Percentiles rank a stretch among this genome's conserved stretches.
These are phyloP conservation scores for Citeromyces matritensis DNA, from an alignment of 805 yeast species.

Conservation along the genomic window DNA sequence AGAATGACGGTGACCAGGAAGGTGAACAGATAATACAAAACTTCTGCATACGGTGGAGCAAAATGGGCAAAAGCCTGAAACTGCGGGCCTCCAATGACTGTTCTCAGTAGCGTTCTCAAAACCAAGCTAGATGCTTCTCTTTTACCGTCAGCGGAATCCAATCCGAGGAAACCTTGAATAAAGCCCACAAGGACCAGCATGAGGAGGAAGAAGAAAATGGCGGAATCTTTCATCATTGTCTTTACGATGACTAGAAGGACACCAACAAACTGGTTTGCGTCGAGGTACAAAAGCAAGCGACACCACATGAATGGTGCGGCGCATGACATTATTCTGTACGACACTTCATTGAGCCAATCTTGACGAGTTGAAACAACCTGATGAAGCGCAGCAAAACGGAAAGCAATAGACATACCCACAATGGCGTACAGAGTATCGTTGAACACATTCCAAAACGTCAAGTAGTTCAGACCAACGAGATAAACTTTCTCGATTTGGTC, in stretches of 20 bases:
- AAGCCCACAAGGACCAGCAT: slow-evolving; percentile 64
- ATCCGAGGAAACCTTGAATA: slow-evolving; percentile 74
- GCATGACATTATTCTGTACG: slow-evolving; percentile 60
- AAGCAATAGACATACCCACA: slow-evolving; percentile 32
- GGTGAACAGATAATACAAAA: slow-evolving; percentile 63
- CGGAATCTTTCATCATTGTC: slow-evolving; percentile 76
- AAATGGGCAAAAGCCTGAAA: slow-evolving; percentile 55
- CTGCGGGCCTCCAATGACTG: slow-evolving; percentile 63
- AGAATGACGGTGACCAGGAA: slow-evolving; percentile 63
- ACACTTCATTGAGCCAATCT: slow-evolving; percentile 12
- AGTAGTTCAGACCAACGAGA: slow-evolving; percentile 58
- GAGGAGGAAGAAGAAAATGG: slow-evolving; percentile 67
- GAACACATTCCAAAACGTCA: slow-evolving; percentile 70
- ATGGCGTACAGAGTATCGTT: slow-evolving; percentile 56
- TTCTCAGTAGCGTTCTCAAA: slow-evolving; percentile 47
- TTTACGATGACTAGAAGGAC: slow-evolving; percentile 78
- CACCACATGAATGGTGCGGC: slow-evolving; percentile 86
- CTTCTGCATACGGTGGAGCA: slow-evolving; percentile 77
- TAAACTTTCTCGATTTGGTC: slow-evolving; percentile 63
- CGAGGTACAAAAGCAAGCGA: slow-evolving; percentile 59
- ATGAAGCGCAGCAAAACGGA: slow-evolving; percentile 32
- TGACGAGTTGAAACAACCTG: slow-evolving; percentile 9
- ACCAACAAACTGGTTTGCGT: slow-evolving; percentile 72
- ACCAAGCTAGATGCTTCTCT: slow-evolving; percentile 58
- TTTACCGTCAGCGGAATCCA: slow-evolving; percentile 79